These are phyloP conservation scores for Tilletia horrida DNA, from an alignment of 1,284 basidiomycete genomes.

Conservation along the genomic window DNA sequence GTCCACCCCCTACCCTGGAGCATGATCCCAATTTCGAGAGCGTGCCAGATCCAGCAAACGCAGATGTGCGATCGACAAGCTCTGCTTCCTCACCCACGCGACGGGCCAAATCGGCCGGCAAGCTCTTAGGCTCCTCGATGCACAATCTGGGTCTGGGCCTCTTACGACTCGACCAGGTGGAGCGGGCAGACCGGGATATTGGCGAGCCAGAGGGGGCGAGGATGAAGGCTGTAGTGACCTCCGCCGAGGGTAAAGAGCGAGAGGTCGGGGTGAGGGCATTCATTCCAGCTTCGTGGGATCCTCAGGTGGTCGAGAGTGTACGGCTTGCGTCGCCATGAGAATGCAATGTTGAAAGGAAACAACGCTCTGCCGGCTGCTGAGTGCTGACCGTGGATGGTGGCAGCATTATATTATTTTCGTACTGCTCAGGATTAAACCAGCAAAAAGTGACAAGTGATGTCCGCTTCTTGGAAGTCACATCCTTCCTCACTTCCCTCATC, in stretches of 20 bases:
- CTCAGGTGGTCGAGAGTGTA: constrained; percentile 12
- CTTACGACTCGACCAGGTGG: constrained; percentile 44
- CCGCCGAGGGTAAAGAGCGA: constrained; percentile 19
- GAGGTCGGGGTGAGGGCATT: constrained; percentile 33
- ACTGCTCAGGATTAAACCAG: no score
- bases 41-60: constrained; percentile 21
- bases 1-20: constrained; percentile 1
- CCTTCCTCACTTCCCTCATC: no score
- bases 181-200: constrained; percentile 23
- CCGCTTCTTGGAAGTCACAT: no score
- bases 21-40: constrained; percentile 15
- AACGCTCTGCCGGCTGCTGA: background rate
- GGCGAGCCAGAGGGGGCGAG: constrained; percentile 25
- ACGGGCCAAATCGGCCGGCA: constrained; percentile 43
- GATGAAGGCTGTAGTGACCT: constrained; percentile 23
- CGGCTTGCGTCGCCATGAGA: background rate
- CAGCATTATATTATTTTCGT: no score
- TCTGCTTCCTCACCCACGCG: constrained; percentile 19
- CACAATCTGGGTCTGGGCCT: constrained; percentile 45
- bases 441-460: no score
- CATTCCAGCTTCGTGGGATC: constrained; percentile 38
- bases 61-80: constrained; percentile 33
- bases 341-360: background rate
- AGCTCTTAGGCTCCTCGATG: constrained; percentile 34
- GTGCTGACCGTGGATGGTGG: background rate